Evolutionary conservation across 345 rosid genomes (phyloP), one percentile per base, ranked within the genome.

Genomic region (Bretschneidera sinensis): DNA sequence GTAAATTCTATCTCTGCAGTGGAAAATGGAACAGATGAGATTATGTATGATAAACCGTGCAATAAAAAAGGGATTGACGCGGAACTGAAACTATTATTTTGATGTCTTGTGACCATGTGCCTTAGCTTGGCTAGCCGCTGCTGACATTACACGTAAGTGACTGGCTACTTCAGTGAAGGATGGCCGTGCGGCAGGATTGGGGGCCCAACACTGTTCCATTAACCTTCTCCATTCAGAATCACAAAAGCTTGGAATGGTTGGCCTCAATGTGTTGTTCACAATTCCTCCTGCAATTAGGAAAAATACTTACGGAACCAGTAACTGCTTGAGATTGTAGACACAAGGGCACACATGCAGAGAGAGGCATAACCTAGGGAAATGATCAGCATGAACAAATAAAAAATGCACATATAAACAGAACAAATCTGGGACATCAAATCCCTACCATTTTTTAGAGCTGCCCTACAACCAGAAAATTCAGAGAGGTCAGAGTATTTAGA

Each of bases 121-220:
- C 74, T 78, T 83, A 61, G 74, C 59, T 66, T 73, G 84, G 67
- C 67, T 69, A 3, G 88, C 87, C 0, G 86, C 86, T 6, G 81
- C 55, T 17, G 89, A 81, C 92, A 88, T 75, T 24, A 76, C 74
- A 28, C 96, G 83, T 68, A 88, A 66, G 17, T 77, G 79, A 55
- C 83, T 64, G 13, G 92, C 86, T 53, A 88, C 76, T 69, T 85
- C 92, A 2, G 96, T 81, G 74, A 88, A 88, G 34, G 85, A 73
- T 45, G 92, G 96, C 75, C 96, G 75, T 25, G 65, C 79, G 51
- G 66, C 67, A 51, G 96, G 92, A 66, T 83, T 80, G 20, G 96
- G 96, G 4, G 96, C 83, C 92, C 96, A 88, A 53, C 92, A 88
- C 66, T 81, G 77, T 63, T 88, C 92, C 92, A 88, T 88, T 60